Evolutionary conservation across 1,139 yeast species (phyloP), one percentile per base, ranked within the genome.

Genomic region (Lodderomyces margitis): DNA sequence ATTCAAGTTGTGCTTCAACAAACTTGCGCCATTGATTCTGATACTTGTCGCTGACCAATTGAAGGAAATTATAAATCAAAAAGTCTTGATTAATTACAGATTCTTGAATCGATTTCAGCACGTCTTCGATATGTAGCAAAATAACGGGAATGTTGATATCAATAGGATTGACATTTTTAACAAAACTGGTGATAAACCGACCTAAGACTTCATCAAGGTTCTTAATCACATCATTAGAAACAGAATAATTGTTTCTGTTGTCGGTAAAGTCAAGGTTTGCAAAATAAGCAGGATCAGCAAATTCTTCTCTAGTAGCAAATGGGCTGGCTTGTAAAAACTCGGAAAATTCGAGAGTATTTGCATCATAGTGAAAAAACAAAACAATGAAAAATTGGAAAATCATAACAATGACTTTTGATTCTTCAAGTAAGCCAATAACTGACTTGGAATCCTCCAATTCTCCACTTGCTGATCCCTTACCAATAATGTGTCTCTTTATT

Each of bases 361-460:
- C 72, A 2, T 81, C 70, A 40, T 82, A 64, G 49, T 87, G 94
- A 64, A 89, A 88, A 44, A 88, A 72, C 14, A 64, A 66, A 9
- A 78, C 78, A 14, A 84, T 57, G 46, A 87, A 81, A 51, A 77
- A 81, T 51, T 87, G 95, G 38, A 87, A 80, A 10, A 75, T 56
- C 19, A 57, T 43, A 20, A 72, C 64, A 30, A 70, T 51, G 10
- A 63, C 67, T 34, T 54, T 61, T 4, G 70, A 57, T 43, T 68
- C 74, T 32, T 62, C 62, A 12, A 69, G 59, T 17, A 70, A 45
- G 17, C 58, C 69, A 10, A 80, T 61, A 15, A 86, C 68, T 2
- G 74, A 61, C 37, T 57, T 61, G 4, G 69, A 65, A 46, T 70
- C 75, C 37, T 61, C 70, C 23, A 69, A 60, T 34, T 64, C 67